Evolutionary conservation across 208 protist species (phyloP).

Genomic region (Trypanosoma melophagium): DNA sequence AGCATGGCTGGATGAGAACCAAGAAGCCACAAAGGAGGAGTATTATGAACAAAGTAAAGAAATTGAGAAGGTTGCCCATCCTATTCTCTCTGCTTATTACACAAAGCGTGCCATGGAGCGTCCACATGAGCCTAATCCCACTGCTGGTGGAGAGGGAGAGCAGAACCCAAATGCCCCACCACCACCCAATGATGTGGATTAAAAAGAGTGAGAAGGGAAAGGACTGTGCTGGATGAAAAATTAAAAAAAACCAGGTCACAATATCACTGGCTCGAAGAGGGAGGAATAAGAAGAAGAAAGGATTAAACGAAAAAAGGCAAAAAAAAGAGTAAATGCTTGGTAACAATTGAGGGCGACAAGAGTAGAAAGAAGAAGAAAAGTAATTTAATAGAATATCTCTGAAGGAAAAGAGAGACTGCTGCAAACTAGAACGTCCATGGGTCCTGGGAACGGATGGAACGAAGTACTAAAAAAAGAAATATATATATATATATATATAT

Average conservation of each 20-base stretch:
- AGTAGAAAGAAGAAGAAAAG: too few species aligned
- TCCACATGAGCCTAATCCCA: constrained; percentile 29
- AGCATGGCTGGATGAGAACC: constrained; percentile 64
- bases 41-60: constrained; percentile 90
- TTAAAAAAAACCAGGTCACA: not conserved
- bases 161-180: constrained; percentile 18
- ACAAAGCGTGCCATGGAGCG: constrained; percentile 70
- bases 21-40: constrained; percentile 90
- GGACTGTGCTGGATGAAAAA: not conserved
- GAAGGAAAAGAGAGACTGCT: too few species aligned
- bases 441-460: too few species aligned
- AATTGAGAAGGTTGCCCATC: constrained; percentile 87
- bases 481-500: not conserved
- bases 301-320: not conserved
- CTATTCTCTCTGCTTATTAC: constrained; percentile 96
- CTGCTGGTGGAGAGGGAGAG: constrained; percentile 7
- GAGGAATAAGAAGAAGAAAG: not conserved
- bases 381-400: too few species aligned
- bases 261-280: not conserved
- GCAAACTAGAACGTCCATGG: too few species aligned
- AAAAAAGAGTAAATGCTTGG: not conserved
- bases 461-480: not conserved
- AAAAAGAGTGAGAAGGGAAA: not conserved
- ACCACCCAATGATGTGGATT: constrained; percentile 60
- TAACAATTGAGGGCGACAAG: too few species aligned